phyloP scores from a whole-genome alignment of 176 grass and related monocot genomes.

The Rhynchospora breviuscula region DNA sequence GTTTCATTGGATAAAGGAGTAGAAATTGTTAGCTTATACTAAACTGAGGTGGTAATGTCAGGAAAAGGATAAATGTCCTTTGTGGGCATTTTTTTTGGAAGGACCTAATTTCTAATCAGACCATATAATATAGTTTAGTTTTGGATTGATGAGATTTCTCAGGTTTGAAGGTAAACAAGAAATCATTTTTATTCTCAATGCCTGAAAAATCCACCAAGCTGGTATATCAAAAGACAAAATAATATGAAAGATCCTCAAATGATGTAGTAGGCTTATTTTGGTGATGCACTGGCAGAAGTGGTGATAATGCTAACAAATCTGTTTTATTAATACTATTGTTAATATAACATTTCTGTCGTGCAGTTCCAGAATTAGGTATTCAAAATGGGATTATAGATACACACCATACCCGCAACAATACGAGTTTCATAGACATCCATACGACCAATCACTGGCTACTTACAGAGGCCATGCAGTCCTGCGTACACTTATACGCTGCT shows the following conservation, averaged over 20 bases:
- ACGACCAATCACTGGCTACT: slow-evolving; percentile 75
- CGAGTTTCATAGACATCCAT: slow-evolving; percentile 52
- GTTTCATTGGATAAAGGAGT: neutral
- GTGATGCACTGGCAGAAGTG: neutral
- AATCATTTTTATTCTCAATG: neutral
- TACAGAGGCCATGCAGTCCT: slow-evolving; percentile 80
- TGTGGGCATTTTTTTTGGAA: neutral
- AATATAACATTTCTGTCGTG: neutral
- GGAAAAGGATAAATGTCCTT: neutral
- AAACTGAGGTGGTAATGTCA: neutral
- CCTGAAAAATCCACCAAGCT: neutral
- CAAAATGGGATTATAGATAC: slow-evolving; percentile 70
- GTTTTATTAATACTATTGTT: neutral
- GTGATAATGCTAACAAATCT: neutral
- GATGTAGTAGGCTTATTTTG: neutral
- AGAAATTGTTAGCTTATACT: neutral
- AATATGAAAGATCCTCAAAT: neutral
- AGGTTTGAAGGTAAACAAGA: neutral
- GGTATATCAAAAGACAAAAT: neutral
- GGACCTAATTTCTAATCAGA: neutral
- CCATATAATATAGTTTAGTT: neutral
- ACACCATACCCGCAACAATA: slow-evolving; percentile 52
- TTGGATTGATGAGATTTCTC: neutral
- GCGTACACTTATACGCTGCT: slow-evolving; percentile 76
- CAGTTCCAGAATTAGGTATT: slow-evolving; percentile 31